Percentiles rank a stretch among this genome's conserved stretches.
Evolutionary conservation across 1,284 basidiomycete species (phyloP).

Genomic region (Rhodotorula sp.): DNA sequence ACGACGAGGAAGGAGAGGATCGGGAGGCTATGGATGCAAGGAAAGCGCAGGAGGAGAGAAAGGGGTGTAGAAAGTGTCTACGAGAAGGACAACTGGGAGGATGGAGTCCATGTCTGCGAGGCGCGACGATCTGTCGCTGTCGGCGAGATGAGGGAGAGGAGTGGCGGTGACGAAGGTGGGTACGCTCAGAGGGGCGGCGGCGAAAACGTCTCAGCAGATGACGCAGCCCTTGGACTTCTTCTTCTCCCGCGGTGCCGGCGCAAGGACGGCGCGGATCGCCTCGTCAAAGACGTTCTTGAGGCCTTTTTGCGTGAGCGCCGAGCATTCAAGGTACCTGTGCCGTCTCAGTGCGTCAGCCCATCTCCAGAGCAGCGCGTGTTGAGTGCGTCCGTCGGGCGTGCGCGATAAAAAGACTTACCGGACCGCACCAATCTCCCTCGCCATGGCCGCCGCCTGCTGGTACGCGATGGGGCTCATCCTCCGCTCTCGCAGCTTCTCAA

Average conservation of each 20-base stretch:
- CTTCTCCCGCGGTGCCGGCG: conserved; percentile 50
- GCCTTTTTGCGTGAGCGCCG: conserved; percentile 95
- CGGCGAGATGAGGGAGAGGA: too few relatives aligned
- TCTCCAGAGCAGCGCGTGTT: too few relatives aligned
- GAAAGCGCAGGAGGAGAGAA: neutral
- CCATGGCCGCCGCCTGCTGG: conserved; percentile 85
- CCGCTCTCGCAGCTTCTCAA: conserved; percentile 89
- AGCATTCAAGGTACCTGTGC: conserved; percentile 89
- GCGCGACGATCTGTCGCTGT: too few relatives aligned
- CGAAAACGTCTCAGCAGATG: conserved; percentile 44
- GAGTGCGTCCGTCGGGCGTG: neutral
- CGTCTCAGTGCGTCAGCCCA: neutral
- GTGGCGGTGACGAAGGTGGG: neutral
- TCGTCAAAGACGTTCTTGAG: conserved; percentile 97
- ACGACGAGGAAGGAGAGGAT: too few relatives aligned
- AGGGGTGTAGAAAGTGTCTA: neutral
- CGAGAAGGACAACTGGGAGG: too few relatives aligned
- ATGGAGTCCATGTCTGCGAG: too few relatives aligned
- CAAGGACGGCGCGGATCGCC: conserved; percentile 69
- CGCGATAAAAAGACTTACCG: conserved; percentile 34
- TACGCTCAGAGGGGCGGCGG: neutral
- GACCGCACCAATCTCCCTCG: conserved; percentile 89
- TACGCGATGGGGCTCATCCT: conserved; percentile 94
- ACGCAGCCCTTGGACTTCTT: conserved; percentile 53
- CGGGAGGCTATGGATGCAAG: neutral